phyloP scores from a whole-genome alignment of 495 filamentous ascomycete genomes.

The Penicillium samsonianum region DNA sequence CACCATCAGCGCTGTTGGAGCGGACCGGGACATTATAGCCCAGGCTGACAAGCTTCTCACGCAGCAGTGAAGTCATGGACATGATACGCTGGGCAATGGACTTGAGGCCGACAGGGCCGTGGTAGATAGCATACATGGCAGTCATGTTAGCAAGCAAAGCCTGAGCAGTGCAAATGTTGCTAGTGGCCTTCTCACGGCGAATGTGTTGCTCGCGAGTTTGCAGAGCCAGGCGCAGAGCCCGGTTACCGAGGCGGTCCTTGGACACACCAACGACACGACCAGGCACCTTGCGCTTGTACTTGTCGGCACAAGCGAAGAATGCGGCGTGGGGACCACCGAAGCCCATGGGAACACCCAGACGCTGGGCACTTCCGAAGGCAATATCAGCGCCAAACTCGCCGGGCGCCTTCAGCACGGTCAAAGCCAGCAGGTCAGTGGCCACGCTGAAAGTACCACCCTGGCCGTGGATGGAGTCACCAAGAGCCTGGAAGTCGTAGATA shows the following conservation, averaged over 20 bases:
- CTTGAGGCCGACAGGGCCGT: slow-evolving; percentile 83
- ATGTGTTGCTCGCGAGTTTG: slow-evolving; percentile 99
- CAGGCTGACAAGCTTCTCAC: slow-evolving; percentile 63
- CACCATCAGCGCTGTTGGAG: slow-evolving; percentile 52
- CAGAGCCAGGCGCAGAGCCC: slow-evolving; percentile 82
- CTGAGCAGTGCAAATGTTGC: slow-evolving; percentile 98
- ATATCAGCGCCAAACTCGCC: slow-evolving; percentile 98
- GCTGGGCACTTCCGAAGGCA: slow-evolving; percentile 93
- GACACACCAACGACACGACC: slow-evolving; percentile 91
- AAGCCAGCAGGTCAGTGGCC: slow-evolving; percentile 86
- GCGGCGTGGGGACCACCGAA: slow-evolving; percentile 95
- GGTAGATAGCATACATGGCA: slow-evolving; percentile 96
- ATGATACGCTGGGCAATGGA: slow-evolving; percentile 79
- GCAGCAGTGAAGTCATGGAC: slow-evolving; percentile 67
- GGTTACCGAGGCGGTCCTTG: slow-evolving; percentile 83
- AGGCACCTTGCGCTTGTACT: slow-evolving; percentile 95
- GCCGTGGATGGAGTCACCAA: slow-evolving; percentile 77
- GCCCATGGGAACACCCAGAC: slow-evolving; percentile 91
- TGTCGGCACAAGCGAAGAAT: slow-evolving; percentile 92
- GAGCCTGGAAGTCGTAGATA: slow-evolving; percentile 68
- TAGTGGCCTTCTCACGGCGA: slow-evolving; percentile 94
- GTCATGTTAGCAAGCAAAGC: slow-evolving; percentile 96
- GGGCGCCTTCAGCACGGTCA: slow-evolving; percentile 88
- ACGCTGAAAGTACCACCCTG: slow-evolving; percentile 82
- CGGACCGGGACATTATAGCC: slow-evolving; percentile 64